These are phyloP conservation scores for Elaphomyces granulatus DNA, from an alignment of 495 filamentous ascomycete genomes.

Conservation along the genomic window DNA sequence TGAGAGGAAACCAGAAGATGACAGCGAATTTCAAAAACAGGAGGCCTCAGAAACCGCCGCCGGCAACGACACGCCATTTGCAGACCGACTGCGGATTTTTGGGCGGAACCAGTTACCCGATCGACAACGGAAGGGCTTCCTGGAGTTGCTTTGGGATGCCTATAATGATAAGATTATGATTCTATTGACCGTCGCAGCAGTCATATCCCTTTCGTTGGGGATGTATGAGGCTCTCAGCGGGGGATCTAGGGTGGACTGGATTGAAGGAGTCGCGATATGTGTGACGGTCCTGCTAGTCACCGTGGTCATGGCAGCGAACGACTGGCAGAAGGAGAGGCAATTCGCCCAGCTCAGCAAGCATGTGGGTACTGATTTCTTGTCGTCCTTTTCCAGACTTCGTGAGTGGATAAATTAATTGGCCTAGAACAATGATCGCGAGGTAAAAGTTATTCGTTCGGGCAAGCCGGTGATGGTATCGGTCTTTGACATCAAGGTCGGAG, in stretches of 20 bases:
- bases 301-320: slow-evolving; percentile 57
- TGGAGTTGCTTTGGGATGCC: slow-evolving; percentile 67
- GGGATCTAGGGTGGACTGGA: slow-evolving; percentile 50
- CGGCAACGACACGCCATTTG: neutral
- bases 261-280: slow-evolving; percentile 68
- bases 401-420: slow-evolving; percentile 4
- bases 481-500: slow-evolving; percentile 56
- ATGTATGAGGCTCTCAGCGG: slow-evolving; percentile 46
- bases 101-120: slow-evolving; percentile 1
- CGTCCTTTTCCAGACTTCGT: no score
- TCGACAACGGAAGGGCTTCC: slow-evolving; percentile 23
- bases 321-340: slow-evolving; percentile 67
- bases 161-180: slow-evolving; percentile 82
- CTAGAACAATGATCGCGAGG: slow-evolving; percentile 61
- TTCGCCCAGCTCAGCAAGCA: slow-evolving; percentile 67
- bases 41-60: neutral
- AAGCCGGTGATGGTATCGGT: slow-evolving; percentile 57
- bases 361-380: slow-evolving; percentile 14
- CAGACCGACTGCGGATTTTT: slow-evolving; percentile 1
- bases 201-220: slow-evolving; percentile 57
- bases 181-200: slow-evolving; percentile 54
- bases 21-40: neutral
- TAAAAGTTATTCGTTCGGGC: slow-evolving; percentile 65
- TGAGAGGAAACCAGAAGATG: neutral
- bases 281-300: slow-evolving; percentile 66